These are phyloP conservation scores for Physcia stellaris DNA, from an alignment of 495 filamentous ascomycete species.

Conservation along the genomic window DNA sequence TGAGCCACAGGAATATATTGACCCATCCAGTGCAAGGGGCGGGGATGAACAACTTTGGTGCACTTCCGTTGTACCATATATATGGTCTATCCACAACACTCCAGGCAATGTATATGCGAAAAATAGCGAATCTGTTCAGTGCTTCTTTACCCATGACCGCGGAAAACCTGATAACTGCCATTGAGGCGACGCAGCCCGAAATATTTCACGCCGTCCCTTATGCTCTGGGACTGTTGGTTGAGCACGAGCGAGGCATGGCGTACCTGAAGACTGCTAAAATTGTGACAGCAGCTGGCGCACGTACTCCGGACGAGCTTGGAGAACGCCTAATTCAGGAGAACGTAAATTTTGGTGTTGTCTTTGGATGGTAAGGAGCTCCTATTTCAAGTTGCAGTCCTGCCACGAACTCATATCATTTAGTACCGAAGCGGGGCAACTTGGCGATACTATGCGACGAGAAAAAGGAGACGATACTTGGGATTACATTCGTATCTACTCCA, in stretches of 20 bases:
- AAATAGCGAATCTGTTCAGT: slow-evolving; percentile 36
- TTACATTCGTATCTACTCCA: slow-evolving; percentile 36
- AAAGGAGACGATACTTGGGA: slow-evolving; percentile 37
- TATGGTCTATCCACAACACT: slow-evolving; percentile 33
- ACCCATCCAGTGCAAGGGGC: slow-evolving; percentile 19
- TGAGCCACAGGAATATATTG: slow-evolving; percentile 25
- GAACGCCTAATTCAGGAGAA: slow-evolving; percentile 33
- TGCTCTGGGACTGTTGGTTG: slow-evolving; percentile 37
- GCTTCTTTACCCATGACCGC: slow-evolving; percentile 40
- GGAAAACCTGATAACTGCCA: slow-evolving; percentile 28
- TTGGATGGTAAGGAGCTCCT: slow-evolving; percentile 33
- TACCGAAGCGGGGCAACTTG: slow-evolving; percentile 40
- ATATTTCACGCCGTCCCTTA: slow-evolving; percentile 44
- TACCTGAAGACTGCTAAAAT: slow-evolving; percentile 29
- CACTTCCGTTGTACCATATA: slow-evolving; percentile 42
- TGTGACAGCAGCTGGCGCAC: slow-evolving; percentile 38
- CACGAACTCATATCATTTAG: slow-evolving; percentile 14
- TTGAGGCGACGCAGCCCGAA: slow-evolving; percentile 33
- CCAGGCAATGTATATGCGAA: slow-evolving; percentile 35
- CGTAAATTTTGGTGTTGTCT: slow-evolving; percentile 34
- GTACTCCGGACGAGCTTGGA: slow-evolving; percentile 45
- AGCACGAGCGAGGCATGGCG: slow-evolving; percentile 32
- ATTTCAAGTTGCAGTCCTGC: neutral
- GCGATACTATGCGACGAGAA: slow-evolving; percentile 34
- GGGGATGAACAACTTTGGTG: slow-evolving; percentile 35